Conservation (phyloP, 2,329 filamentous ascomycete species). For the Pyricularia sp. region DNA sequence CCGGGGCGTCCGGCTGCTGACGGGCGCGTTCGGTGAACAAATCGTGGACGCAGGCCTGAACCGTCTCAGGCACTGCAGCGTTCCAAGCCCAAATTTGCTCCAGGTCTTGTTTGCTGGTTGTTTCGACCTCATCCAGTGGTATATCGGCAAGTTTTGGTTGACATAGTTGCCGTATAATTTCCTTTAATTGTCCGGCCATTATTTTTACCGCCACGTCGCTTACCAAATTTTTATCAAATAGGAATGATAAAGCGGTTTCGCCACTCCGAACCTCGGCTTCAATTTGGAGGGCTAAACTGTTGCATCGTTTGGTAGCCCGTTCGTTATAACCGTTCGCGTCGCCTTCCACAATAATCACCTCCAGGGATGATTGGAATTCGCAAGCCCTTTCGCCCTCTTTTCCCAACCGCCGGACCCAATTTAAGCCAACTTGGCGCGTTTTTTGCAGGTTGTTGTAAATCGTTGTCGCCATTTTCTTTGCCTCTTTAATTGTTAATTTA, state of each 20-base stretch:
- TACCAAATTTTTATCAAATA: background rate
- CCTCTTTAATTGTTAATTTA: background rate
- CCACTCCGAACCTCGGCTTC: background rate
- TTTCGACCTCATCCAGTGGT: background rate
- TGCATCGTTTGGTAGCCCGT: background rate
- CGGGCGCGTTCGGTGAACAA: background rate
- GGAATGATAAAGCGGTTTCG: background rate
- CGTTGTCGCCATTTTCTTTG: background rate
- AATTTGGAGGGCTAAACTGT: background rate
- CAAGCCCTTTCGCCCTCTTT: background rate
- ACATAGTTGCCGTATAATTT: background rate
- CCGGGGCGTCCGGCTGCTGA: too few species aligned
- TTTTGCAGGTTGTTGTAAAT: background rate
- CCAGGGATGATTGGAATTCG: background rate
- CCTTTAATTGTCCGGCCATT: background rate
- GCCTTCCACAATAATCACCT: background rate
- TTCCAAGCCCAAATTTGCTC: background rate
- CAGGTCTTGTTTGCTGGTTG: background rate
- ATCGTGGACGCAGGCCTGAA: slow-evolving; percentile 1
- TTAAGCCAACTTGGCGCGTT: background rate
- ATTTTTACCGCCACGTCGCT: background rate
- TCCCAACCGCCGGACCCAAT: background rate
- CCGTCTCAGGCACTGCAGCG: background rate
- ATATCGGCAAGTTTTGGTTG: background rate
- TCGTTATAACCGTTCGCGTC: background rate